phyloP scores from a whole-genome alignment of 345 rosid species.

The Cardamine occulta region DNA sequence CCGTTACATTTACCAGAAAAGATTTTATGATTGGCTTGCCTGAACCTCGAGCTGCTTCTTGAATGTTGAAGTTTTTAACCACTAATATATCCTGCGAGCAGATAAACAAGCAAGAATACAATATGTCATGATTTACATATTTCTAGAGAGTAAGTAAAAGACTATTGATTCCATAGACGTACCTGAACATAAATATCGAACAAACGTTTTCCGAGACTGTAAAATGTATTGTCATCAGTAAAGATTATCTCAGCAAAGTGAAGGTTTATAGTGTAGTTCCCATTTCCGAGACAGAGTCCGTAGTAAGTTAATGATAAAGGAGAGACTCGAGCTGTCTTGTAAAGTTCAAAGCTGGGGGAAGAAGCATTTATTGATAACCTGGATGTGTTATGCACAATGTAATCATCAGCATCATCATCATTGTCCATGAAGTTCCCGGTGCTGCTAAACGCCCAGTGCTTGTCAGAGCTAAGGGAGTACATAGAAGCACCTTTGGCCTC shows the following conservation, averaged over 20 bases:
- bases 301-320: constrained; percentile 83
- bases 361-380: constrained; percentile 51
- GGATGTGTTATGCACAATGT: constrained; percentile 57
- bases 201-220: constrained; percentile 68
- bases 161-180: constrained; percentile 6
- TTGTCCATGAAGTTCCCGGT: constrained; percentile 91
- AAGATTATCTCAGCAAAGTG: constrained; percentile 87
- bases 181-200: constrained; percentile 89
- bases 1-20: constrained; percentile 44
- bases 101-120: not conserved
- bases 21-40: constrained; percentile 52
- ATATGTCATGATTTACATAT: not conserved
- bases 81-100: constrained; percentile 56
- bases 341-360: constrained; percentile 46
- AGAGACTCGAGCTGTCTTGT: constrained; percentile 71
- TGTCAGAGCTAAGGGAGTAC: constrained; percentile 41
- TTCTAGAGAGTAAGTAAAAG: not conserved
- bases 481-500: constrained; percentile 78
- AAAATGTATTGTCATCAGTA: constrained; percentile 55
- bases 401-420: constrained; percentile 61
- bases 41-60: constrained; percentile 61
- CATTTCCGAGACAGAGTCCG: constrained; percentile 75
- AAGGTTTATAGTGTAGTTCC: constrained; percentile 76
- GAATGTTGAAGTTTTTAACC: constrained; percentile 61
- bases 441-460: constrained; percentile 84